Conservation (phyloP, 2,329 filamentous ascomycete species). For the Colletotrichum godetiae region DNA sequence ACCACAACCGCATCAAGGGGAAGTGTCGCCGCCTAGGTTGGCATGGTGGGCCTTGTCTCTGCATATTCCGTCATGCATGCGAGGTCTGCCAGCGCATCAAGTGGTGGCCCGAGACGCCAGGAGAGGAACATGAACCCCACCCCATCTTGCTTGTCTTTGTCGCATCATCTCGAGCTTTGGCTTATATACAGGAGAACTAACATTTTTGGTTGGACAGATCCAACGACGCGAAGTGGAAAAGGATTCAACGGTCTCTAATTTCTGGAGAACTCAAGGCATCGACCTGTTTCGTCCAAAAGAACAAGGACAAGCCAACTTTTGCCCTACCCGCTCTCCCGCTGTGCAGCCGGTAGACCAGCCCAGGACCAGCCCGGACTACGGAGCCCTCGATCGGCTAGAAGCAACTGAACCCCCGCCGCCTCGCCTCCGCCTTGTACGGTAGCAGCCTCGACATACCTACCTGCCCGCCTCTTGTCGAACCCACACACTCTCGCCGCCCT, state of each 20-base stretch:
- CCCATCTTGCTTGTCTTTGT: constrained; percentile 45
- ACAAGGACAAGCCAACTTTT: neutral
- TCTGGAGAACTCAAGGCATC: constrained; percentile 45
- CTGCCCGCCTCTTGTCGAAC: constrained; percentile 16
- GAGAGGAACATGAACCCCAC: constrained; percentile 36
- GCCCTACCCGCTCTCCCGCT: constrained; percentile 44
- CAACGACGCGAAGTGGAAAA: constrained; percentile 38
- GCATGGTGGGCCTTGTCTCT: constrained; percentile 59
- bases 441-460: constrained; percentile 18
- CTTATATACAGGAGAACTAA: constrained; percentile 55
- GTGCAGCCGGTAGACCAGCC: constrained; percentile 41
- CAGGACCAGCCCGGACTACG: constrained; percentile 4
- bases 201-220: constrained; percentile 56
- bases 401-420: constrained; percentile 12
- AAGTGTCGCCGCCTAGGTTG: constrained; percentile 52
- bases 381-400: constrained; percentile 13
- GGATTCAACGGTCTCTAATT: constrained; percentile 44
- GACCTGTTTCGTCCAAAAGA: constrained; percentile 47
- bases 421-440: constrained; percentile 24
- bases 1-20: constrained; percentile 39
- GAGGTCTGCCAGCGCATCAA: constrained; percentile 59
- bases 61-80: constrained; percentile 71
- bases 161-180: constrained; percentile 48
- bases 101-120: constrained; percentile 56
- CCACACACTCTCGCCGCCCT: constrained; percentile 41